phyloP scores from a whole-genome alignment of 345 rosid genomes.

The Melaleuca alternifolia region DNA sequence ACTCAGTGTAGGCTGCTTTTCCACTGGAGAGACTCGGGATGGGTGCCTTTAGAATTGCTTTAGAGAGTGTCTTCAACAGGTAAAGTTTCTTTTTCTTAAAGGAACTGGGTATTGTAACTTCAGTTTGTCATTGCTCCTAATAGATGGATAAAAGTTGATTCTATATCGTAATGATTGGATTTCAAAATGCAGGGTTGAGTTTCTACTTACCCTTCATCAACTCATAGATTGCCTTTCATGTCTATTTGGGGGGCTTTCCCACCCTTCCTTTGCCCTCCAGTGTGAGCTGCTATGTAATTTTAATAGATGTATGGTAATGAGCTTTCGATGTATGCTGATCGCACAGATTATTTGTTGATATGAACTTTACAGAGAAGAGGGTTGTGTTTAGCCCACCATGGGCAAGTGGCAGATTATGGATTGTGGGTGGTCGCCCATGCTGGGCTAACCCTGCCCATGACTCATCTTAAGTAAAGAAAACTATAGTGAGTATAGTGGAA shows the following conservation, averaged over 20 bases:
- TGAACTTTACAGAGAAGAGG: no score
- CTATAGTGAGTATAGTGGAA: no score
- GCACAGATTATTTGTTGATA: no score
- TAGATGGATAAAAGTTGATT: not conserved
- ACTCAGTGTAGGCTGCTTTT: slow-evolving; percentile 52
- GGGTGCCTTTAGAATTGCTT: slow-evolving; percentile 84
- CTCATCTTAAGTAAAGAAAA: no score
- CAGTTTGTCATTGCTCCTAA: not conserved
- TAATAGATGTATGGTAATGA: no score
- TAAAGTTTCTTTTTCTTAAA: slow-evolving; percentile 1
- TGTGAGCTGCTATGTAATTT: no score
- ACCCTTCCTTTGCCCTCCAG: not conserved
- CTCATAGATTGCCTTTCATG: not conserved
- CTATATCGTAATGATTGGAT: not conserved
- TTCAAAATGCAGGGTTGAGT: not conserved
- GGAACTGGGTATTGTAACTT: not conserved
- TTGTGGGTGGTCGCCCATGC: no score
- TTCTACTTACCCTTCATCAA: not conserved
- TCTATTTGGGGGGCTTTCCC: not conserved
- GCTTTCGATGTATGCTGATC: no score
- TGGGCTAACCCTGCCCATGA: no score
- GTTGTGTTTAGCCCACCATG: no score
- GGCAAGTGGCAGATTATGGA: no score
- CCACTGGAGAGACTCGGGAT: slow-evolving; percentile 82
- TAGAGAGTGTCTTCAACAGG: slow-evolving; percentile 77